phyloP scores from a whole-genome alignment of 306 rosid genomes.

The Corylus heterophylla region DNA sequence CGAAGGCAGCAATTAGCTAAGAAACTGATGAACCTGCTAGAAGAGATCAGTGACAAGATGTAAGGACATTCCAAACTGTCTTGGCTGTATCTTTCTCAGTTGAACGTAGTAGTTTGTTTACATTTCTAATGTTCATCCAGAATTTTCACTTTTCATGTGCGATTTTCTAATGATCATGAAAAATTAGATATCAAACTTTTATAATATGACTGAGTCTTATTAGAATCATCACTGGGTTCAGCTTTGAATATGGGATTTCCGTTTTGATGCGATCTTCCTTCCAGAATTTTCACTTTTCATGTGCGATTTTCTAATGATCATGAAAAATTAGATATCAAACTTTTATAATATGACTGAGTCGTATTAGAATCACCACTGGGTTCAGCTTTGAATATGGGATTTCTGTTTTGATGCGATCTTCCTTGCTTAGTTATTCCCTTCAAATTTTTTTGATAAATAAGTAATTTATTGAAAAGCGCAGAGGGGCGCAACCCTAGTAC shows the following conservation, averaged over 20 bases:
- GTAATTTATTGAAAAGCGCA: too few relatives aligned
- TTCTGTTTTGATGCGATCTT: neutral
- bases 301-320: neutral
- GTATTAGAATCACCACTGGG: neutral
- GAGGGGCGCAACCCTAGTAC: too few relatives aligned
- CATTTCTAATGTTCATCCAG: neutral
- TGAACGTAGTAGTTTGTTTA: neutral
- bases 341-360: neutral
- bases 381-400: neutral
- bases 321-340: neutral
- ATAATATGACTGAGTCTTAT: neutral
- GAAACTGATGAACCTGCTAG: conserved; percentile 92
- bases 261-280: neutral
- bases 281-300: neutral
- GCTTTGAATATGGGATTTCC: neutral
- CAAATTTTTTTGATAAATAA: too few relatives aligned
- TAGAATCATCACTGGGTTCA: neutral
- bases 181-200: neutral
- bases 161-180: neutral
- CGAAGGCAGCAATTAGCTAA: conserved; percentile 96
- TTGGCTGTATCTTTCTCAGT: neutral
- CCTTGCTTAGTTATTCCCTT: neutral
- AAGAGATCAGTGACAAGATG: conserved; percentile 90
- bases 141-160: neutral
- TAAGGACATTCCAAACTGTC: conserved; percentile 29